Conservation (phyloP, 140 eudicot genomes). For the Bidens hawaiensis region DNA sequence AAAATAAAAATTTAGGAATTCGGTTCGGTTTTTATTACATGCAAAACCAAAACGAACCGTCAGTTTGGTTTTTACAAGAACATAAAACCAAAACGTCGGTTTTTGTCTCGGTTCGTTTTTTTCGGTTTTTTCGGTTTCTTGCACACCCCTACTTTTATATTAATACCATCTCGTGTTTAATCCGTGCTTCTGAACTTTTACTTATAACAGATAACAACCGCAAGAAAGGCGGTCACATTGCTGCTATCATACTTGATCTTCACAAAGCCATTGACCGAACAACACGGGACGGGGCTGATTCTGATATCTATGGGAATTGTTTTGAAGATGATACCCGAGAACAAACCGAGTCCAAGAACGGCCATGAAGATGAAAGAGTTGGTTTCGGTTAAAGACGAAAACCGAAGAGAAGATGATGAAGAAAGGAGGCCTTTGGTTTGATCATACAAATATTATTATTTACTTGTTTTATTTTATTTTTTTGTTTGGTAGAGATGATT, state of each 20-base stretch:
- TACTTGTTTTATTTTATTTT: conserved; percentile 14
- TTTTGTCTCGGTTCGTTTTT: too few relatives aligned
- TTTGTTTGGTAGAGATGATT: conserved; percentile 1
- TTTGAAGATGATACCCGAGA: conserved; percentile 75
- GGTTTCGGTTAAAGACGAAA: conserved; percentile 15
- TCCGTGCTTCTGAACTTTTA: conserved; percentile 4
- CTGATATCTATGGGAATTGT: conserved; percentile 78
- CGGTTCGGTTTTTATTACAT: too few relatives aligned
- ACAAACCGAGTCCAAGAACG: conserved; percentile 38
- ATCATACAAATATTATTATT: neutral
- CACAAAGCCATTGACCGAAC: too few relatives aligned
- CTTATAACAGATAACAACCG: conserved; percentile 64
- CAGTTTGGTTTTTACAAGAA: too few relatives aligned
- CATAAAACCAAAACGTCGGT: too few relatives aligned
- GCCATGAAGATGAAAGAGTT: conserved; percentile 12
- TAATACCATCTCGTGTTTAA: neutral
- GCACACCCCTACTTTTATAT: neutral
- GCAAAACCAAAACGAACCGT: too few relatives aligned
- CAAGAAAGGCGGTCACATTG: conserved; percentile 8
- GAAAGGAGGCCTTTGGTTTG: conserved; percentile 65
- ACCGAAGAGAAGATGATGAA: conserved; percentile 39
- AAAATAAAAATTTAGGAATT: too few relatives aligned
- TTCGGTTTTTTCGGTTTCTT: too few relatives aligned
- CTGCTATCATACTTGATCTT: too few relatives aligned
- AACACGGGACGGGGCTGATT: conserved; percentile 56